A percentile compares a stretch with the other conserved stretches of the same genome.
phyloP scores from a whole-genome alignment of 768 basidiomycete species.

The Leucocoprinus birnbaumii region DNA sequence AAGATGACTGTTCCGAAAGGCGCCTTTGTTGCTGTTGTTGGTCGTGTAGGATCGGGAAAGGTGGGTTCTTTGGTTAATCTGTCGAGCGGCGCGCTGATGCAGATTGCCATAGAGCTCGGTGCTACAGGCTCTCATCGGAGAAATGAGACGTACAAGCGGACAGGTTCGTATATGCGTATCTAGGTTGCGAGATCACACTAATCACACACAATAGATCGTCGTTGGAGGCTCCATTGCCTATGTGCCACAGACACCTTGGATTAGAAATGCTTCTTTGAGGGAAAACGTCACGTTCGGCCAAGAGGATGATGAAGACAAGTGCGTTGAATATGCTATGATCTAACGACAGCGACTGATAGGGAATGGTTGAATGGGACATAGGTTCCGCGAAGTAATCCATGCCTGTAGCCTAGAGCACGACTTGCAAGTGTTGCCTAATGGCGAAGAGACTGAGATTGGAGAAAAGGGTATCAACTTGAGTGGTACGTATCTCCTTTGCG shows the following conservation, averaged over 20 bases:
- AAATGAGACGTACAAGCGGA: slow-evolving; percentile 63
- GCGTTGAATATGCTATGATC: not conserved
- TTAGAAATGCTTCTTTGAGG: slow-evolving; percentile 63
- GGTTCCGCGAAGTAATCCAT: slow-evolving; percentile 53
- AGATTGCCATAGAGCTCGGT: slow-evolving; percentile 43
- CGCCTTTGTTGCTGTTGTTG: slow-evolving; percentile 70
- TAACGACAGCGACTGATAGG: not conserved
- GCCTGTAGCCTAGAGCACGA: slow-evolving; percentile 74
- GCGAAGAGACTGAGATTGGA: slow-evolving; percentile 69
- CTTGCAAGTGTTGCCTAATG: slow-evolving; percentile 66
- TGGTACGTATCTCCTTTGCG: slow-evolving; percentile 30
- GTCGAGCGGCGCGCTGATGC: not conserved
- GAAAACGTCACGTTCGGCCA: slow-evolving; percentile 78
- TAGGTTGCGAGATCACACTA: not conserved
- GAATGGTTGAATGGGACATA: not conserved
- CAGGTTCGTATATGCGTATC: slow-evolving; percentile 30
- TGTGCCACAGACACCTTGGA: slow-evolving; percentile 63
- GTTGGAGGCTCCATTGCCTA: slow-evolving; percentile 47
- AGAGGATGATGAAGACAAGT: slow-evolving; percentile 56
- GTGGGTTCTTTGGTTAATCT: slow-evolving; percentile 20
- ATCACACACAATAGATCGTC: not conserved
- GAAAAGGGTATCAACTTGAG: slow-evolving; percentile 75
- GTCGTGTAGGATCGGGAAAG: slow-evolving; percentile 74
- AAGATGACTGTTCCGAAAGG: slow-evolving; percentile 48
- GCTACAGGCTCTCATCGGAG: slow-evolving; percentile 56